Conservation (phyloP, 208 protist species). For the Balamuthia mandrillaris region DNA sequence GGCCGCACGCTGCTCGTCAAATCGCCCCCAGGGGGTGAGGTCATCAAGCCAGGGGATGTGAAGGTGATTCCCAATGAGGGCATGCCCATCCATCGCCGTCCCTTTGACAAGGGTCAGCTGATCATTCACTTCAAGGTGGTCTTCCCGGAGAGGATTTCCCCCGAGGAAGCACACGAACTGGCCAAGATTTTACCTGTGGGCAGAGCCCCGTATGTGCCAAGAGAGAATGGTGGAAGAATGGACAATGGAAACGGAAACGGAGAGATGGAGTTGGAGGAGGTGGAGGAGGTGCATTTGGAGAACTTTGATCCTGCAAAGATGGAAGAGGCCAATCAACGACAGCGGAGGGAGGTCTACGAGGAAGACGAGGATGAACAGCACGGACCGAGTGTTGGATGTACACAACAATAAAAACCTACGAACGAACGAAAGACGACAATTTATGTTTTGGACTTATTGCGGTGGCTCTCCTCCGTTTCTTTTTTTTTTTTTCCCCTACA, state of each 20-base stretch:
- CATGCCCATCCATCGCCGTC: slow-evolving; percentile 85
- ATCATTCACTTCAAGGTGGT: slow-evolving; percentile 68
- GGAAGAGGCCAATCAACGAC: not conserved
- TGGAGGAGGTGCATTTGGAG: not conserved
- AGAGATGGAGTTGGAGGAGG: not conserved
- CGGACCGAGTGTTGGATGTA: slow-evolving; percentile 31
- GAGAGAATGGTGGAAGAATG: not conserved
- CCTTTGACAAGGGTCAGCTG: slow-evolving; percentile 78
- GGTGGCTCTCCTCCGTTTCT: not conserved
- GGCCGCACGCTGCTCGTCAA: slow-evolving; percentile 81
- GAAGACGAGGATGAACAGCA: slow-evolving; percentile 42
- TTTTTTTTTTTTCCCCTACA: not conserved
- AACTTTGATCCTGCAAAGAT: not conserved
- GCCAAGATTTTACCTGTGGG: not conserved
- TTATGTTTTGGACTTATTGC: not conserved
- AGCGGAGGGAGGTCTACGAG: not conserved
- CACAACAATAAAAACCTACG: slow-evolving; percentile 37
- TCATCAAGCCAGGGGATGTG: slow-evolving; percentile 82
- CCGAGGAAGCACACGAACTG: not conserved
- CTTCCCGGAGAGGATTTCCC: slow-evolving; percentile 55
- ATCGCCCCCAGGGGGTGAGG: slow-evolving; percentile 63
- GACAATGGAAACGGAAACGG: not conserved
- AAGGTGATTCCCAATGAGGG: slow-evolving; percentile 84
- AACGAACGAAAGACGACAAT: not conserved
- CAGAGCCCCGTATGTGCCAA: slow-evolving; percentile 42